A percentile compares a stretch with the other conserved stretches of the same genome.
Evolutionary conservation across 768 basidiomycete species (phyloP).

Genomic region (Tricholoma bakamatsutake): DNA sequence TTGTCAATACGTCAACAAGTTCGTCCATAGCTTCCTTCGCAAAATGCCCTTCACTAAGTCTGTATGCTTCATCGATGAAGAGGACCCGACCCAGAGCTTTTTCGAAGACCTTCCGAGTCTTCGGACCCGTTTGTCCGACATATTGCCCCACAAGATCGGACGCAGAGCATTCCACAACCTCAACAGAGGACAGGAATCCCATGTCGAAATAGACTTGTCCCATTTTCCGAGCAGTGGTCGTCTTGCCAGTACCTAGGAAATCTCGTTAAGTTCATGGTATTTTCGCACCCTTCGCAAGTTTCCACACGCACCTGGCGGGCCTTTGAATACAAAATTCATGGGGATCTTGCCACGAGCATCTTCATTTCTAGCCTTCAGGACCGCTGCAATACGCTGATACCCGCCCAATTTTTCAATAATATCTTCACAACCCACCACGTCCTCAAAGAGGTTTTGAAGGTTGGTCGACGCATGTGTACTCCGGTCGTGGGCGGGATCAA

Average conservation of each 20-base stretch:
- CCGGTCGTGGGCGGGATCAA: slow-evolving; percentile 59
- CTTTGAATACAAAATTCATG: slow-evolving; percentile 68
- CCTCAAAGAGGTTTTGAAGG: slow-evolving; percentile 51
- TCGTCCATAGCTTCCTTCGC: slow-evolving; percentile 72
- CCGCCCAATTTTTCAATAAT: slow-evolving; percentile 42
- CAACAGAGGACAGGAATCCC: slow-evolving; percentile 40
- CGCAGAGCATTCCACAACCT: slow-evolving; percentile 66
- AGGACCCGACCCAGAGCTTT: slow-evolving; percentile 63
- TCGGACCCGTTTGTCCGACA: slow-evolving; percentile 68
- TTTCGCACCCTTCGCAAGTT: background rate
- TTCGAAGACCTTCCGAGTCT: slow-evolving; percentile 52
- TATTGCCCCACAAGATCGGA: slow-evolving; percentile 66
- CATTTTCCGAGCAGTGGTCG: slow-evolving; percentile 56
- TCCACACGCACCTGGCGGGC: slow-evolving; percentile 51
- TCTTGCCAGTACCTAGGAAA: slow-evolving; percentile 53
- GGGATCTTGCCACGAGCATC: slow-evolving; percentile 51
- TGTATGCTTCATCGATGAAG: slow-evolving; percentile 70
- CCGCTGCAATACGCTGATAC: slow-evolving; percentile 46
- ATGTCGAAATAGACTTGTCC: slow-evolving; percentile 61
- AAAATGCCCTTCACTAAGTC: slow-evolving; percentile 54
- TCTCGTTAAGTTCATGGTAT: background rate
- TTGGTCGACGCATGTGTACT: slow-evolving; percentile 40
- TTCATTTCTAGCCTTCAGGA: slow-evolving; percentile 33
- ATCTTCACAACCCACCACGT: slow-evolving; percentile 55
- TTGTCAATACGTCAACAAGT: slow-evolving; percentile 56